Evolutionary conservation across 78 protist species (phyloP), one percentile per base, ranked within the genome.

Genomic region (Monosiga brevicollis): DNA sequence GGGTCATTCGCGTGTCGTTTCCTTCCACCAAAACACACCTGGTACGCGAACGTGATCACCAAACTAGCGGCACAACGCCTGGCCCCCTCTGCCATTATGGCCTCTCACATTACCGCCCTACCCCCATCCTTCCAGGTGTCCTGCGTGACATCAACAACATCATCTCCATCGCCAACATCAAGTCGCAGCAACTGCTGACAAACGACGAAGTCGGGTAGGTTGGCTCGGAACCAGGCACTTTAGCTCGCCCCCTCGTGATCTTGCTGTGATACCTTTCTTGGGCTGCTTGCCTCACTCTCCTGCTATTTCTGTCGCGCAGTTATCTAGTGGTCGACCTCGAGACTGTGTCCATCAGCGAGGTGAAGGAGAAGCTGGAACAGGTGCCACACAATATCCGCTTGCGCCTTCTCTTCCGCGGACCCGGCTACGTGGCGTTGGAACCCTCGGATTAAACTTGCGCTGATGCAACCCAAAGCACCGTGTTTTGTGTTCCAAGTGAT

Each of bases 21-120:
- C 94, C 73, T 42, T 88, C 32, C 97, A 95, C 88, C 41, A 80
- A 9, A 95, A 95, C 92, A 87, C 78, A 24, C 97, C 97, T 39
- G 97, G 97, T 75, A 96, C 93, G 42, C 83, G 94, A 34, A 86
- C 41, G 83, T 82, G 76, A 36, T 9, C 74, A 9, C n/a, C 22
- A 15, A 10, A 1, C 37, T 2, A 24, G 29, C 11, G 74, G 37
- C 37, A 71, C 29, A 1, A 24, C 20, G 2, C 74, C 9, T 20
- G 32, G 62, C 62, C 9, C 15, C 9, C 62, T 9, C 62, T 20
- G 62, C 15, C 62, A 9, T 49, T 49, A 9, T 20, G 62, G 32
- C 9, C 62, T 20, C 62, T 9, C 62, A 49, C 62, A 49, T 15
- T 9, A 9, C 62, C 62, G 15, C 62, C 32, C 62, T 20, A 9